These are phyloP conservation scores for Elaeis oleifera DNA, from an alignment of 202 grass and related monocot species.

Conservation along the genomic window DNA sequence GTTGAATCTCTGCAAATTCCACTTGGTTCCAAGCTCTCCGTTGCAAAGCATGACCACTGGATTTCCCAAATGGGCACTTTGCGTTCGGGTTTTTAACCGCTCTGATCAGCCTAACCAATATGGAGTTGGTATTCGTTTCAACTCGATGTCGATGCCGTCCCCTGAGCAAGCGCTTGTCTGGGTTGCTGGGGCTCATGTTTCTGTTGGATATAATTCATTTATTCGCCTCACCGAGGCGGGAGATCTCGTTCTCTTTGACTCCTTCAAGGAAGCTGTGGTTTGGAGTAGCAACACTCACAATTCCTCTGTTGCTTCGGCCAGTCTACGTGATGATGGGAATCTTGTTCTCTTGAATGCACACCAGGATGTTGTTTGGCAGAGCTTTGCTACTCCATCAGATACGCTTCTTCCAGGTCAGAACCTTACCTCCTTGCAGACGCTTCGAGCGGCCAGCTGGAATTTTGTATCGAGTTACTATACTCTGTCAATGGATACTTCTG, in stretches of 20 bases:
- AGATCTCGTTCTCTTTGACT: slow-evolving; percentile 7
- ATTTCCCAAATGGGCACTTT: slow-evolving; percentile 1
- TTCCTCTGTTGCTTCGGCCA: slow-evolving; percentile 1
- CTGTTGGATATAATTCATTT: slow-evolving; percentile 12
- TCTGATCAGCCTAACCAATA: neutral
- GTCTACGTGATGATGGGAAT: slow-evolving; percentile 3
- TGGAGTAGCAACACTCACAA: slow-evolving; percentile 11
- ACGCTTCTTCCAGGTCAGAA: slow-evolving; percentile 7
- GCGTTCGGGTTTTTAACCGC: neutral
- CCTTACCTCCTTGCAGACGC: neutral
- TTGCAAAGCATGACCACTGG: neutral
- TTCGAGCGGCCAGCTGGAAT: neutral
- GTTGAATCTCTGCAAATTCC: neutral
- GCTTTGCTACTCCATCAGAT: neutral
- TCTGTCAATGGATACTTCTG: slow-evolving; percentile 6
- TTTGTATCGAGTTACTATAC: slow-evolving; percentile 2
- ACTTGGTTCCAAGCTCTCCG: slow-evolving; percentile 6
- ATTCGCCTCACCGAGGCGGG: neutral
- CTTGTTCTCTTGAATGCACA: neutral
- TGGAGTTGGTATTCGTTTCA: slow-evolving; percentile 6
- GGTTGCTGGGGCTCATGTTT: neutral
- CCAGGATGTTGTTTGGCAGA: slow-evolving; percentile 7
- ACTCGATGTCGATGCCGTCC: neutral
- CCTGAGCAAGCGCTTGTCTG: neutral
- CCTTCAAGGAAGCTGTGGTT: neutral